Base-by-base conservation (phyloP, 257 asterid species). In the Plectranthus barbatus region DNA sequence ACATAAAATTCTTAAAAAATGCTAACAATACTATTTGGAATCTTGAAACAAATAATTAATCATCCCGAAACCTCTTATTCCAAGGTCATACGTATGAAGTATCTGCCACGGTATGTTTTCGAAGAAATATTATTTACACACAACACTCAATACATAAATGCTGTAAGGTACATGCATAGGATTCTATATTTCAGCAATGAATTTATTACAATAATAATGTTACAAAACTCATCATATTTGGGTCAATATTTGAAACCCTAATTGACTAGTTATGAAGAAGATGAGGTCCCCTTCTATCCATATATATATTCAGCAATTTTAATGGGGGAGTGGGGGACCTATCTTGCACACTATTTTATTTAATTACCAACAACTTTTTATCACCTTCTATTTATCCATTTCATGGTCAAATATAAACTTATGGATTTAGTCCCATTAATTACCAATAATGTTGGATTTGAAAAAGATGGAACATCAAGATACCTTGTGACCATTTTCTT, bases 351-450 rank as follows among this genome's bases (percentile, higher is more conserved):
- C 7, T 42, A 54, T 31, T 49, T 59, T 39, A 69, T 60, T 40
- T 34, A 50, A 49, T 50, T 40, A 58, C 56, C 68, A 69, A 39
- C 74, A 69, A 70, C 75, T 70, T 60, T 70, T 60, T 47, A 66
- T 41, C 31, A 45, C 50, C 56, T 51, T 20, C 58, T 33, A 69
- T 52, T 70, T 70, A 70, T 45, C 65, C 49, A 24, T 53, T 62
- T 70, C 45, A 53, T 46, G 56, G 64, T 62, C 58, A 70, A 52
- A 52, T 37, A 9, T 40, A 62, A 50, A 46, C 34, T 26, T 46
- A 15, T 52, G 53, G 2, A 44, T 29, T 49, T 52, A 37, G 8
- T n/a, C 33, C 29, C 18, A 19, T 61, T 60, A 69, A 40, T 60
- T 41, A 12, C 37, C 40, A 26, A 23, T 13, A 7, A 9, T 49